Conservation (phyloP, 257 asterid genomes). For the Sherardia arvensis region DNA sequence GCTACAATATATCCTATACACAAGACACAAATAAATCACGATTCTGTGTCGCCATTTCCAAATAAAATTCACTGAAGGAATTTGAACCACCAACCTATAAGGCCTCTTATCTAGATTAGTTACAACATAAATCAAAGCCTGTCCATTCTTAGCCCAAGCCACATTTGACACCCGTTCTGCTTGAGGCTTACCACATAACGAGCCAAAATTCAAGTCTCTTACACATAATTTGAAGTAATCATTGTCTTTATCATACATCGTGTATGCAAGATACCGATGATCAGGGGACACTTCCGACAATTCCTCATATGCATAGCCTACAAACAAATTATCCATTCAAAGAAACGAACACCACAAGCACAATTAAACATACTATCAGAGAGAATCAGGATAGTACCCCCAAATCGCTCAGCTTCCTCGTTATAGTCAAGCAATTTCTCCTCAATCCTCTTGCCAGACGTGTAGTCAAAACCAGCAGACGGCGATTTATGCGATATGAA, state of each 20-base stretch:
- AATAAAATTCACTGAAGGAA: background rate
- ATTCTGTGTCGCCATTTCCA: conserved; percentile 11
- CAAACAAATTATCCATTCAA: conserved; percentile 4
- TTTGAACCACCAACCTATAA: conserved; percentile 47
- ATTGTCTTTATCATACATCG: conserved; percentile 88
- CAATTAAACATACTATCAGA: background rate
- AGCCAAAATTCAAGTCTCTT: conserved; percentile 77
- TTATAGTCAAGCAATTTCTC: conserved; percentile 87
- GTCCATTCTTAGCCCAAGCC: conserved; percentile 94
- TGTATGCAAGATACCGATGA: conserved; percentile 87
- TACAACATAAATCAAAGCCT: conserved; percentile 67
- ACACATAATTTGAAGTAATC: conserved; percentile 66
- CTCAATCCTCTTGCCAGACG: conserved; percentile 82
- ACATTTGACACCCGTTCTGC: conserved; percentile 72
- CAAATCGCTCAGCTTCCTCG: conserved; percentile 88
- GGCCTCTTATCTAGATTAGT: conserved; percentile 81
- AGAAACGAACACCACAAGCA: background rate
- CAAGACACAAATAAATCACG: conserved; percentile 10
- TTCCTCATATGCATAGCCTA: conserved; percentile 89
- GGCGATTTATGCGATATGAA: conserved; percentile 79
- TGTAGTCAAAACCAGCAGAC: conserved; percentile 88
- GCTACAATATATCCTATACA: conserved; percentile 72
- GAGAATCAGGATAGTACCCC: conserved; percentile 37
- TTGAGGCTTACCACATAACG: conserved; percentile 64
- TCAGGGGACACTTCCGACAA: conserved; percentile 92